Base-by-base conservation (phyloP, 805 yeast genomes). In the Cyberlindnera petersonii region DNA sequence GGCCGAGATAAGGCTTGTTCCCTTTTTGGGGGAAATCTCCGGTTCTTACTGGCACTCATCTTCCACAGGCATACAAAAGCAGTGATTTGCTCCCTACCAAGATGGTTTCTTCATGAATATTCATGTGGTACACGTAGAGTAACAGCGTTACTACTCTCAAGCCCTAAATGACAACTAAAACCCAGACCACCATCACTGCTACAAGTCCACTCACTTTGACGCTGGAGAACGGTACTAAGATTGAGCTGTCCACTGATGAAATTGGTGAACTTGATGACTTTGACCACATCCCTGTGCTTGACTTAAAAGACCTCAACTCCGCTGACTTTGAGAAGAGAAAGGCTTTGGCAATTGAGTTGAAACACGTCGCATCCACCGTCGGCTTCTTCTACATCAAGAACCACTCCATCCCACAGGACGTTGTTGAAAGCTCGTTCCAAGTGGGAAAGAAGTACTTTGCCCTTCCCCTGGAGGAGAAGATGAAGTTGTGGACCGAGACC, bases 361-460 rank as follows among this genome's bases (percentile, higher is more conserved):
- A 44, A 15, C 40, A 46, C 5, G 59, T 50, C 15, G 51, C 47
- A 23, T 43, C 49, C 14, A 49, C 53, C 24, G 56, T 58, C 17
- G 65, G 64, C 3, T 61, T 61, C 40, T 55, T 61, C 49, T 59
- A 59, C 37, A 43, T 57, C 24, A 47, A 52, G 35, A 56, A 60
- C 43, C 64, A 61, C 37, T 49, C 45, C 9, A 47, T 61, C 26
- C 52, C 63, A 23, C 49, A 56, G 26, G 45, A 46, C 2, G 33
- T 37, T 11, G 47, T 50, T 18, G 58, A 56, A 14, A 47, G 41
- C 10, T 37, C 53, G 7, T 46, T 59, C 32, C 37, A 39, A 2
- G 33, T 48, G 23, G 55, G 58, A 24, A 46, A 53, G 28, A 36
- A 47, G 31, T 62, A 61, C 36, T 62, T 62, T 35, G 48, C 43